Evolutionary conservation across 106 monocot species (phyloP).

Genomic region (Iris macrosiphon): DNA sequence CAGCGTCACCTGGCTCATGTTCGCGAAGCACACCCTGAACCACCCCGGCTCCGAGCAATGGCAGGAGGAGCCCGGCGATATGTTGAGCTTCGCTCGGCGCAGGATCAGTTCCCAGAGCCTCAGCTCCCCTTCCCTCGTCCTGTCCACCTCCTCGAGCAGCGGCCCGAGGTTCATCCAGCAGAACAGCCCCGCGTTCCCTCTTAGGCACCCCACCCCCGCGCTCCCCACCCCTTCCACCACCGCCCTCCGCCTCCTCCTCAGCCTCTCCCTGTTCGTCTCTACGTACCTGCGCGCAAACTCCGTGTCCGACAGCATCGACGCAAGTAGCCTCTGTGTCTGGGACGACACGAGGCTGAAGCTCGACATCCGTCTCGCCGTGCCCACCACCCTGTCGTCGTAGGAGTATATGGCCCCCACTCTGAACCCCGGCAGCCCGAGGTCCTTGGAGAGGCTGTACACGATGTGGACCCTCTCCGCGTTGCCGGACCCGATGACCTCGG

Average conservation of each 20-base stretch:
- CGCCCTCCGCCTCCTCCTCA: slow-evolving; percentile 26
- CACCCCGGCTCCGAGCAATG: slow-evolving; percentile 61
- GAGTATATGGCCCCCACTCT: slow-evolving; percentile 66
- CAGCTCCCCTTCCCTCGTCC: slow-evolving; percentile 39
- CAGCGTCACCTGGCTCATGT: slow-evolving; percentile 56
- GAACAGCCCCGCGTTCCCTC: slow-evolving; percentile 59
- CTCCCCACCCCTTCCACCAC: slow-evolving; percentile 26
- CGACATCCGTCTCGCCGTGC: slow-evolving; percentile 61
- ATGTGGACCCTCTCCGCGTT: slow-evolving; percentile 42
- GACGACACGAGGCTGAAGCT: slow-evolving; percentile 74
- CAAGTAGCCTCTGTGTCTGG: slow-evolving; percentile 55
- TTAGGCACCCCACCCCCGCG: slow-evolving; percentile 43
- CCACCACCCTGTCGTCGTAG: slow-evolving; percentile 49
- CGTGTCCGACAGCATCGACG: slow-evolving; percentile 42
- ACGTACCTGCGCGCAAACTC: slow-evolving; percentile 43
- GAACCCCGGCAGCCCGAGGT: slow-evolving; percentile 61
- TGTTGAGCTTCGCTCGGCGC: slow-evolving; percentile 46
- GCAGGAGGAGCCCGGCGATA: slow-evolving; percentile 66
- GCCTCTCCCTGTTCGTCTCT: slow-evolving; percentile 40
- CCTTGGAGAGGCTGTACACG: slow-evolving; percentile 76
- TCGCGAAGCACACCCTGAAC: slow-evolving; percentile 83
- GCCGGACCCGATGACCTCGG: slow-evolving; percentile 24
- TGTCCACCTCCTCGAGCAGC: slow-evolving; percentile 31
- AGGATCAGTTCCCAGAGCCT: slow-evolving; percentile 38
- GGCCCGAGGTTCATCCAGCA: slow-evolving; percentile 58